phyloP scores from a whole-genome alignment of 2,329 filamentous ascomycete genomes.

The Botryotinia calthae region DNA sequence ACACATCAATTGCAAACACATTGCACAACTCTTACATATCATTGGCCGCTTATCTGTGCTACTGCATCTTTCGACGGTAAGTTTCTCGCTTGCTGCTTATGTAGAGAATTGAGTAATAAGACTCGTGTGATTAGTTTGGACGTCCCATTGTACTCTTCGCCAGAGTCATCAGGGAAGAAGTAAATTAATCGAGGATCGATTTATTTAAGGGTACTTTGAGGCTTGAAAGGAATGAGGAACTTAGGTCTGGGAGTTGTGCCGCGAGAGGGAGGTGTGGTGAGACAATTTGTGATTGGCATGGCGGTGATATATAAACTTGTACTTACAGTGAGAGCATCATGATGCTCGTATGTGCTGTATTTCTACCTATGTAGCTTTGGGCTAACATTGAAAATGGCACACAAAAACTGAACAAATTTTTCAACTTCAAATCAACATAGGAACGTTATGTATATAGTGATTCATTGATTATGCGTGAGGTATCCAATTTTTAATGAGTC shows the following conservation, averaged over 20 bases:
- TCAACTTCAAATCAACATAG: not conserved
- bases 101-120: not conserved
- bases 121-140: not conserved
- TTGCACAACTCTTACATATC: not conserved
- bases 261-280: not conserved
- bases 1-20: not conserved
- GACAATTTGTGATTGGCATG: too few relatives aligned
- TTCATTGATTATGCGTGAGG: too few relatives aligned
- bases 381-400: not conserved
- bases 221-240: not conserved
- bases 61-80: not conserved
- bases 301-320: not conserved
- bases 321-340: not conserved
- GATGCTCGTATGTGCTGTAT: not conserved
- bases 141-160: accelerated
- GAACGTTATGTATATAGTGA: not conserved
- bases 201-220: accelerated
- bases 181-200: not conserved
- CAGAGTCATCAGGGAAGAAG: not conserved
- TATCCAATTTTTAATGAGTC: too few relatives aligned
- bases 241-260: not conserved
- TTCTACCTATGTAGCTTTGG: not conserved
- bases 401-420: not conserved
- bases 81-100: not conserved
- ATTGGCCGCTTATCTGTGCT: not conserved